Evolutionary conservation across 1,284 basidiomycete species (phyloP).

Genomic region (Bjerkandera adusta): DNA sequence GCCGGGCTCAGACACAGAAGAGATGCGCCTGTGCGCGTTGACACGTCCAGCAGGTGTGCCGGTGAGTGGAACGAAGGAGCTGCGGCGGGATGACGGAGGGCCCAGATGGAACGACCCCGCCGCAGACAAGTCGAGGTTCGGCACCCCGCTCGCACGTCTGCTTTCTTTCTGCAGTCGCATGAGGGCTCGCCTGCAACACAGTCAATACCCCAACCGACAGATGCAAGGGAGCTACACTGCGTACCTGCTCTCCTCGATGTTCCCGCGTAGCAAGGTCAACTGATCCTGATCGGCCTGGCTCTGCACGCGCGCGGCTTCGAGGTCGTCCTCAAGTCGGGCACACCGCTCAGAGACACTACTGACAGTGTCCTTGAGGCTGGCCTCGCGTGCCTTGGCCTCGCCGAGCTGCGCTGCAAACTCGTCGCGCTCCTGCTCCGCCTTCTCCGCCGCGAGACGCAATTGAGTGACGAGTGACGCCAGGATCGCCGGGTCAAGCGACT

Average conservation of each 20-base stretch:
- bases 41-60: conserved; percentile 46
- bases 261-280: conserved; percentile 75
- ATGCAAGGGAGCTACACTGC: conserved; percentile 20
- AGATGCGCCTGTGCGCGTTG: conserved; percentile 61
- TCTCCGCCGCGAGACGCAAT: conserved; percentile 57
- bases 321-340: conserved; percentile 55
- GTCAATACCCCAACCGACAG: background rate
- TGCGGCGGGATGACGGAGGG: conserved; percentile 58
- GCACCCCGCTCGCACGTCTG: conserved; percentile 58
- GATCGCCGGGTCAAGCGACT: conserved; percentile 69
- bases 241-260: conserved; percentile 89
- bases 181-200: conserved; percentile 63
- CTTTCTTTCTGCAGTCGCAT: conserved; percentile 90
- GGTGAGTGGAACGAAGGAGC: conserved; percentile 70
- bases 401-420: conserved; percentile 51
- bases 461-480: conserved; percentile 72
- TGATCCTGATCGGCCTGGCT: conserved; percentile 79
- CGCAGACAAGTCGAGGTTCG: conserved; percentile 54
- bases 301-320: conserved; percentile 57
- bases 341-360: conserved; percentile 64
- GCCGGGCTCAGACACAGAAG: conserved; percentile 61
- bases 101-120: conserved; percentile 37
- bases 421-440: conserved; percentile 66
- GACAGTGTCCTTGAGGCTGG: conserved; percentile 57
- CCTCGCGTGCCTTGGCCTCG: conserved; percentile 50